Conservation (phyloP, 768 basidiomycete species). For the Auriculariales sp. region DNA sequence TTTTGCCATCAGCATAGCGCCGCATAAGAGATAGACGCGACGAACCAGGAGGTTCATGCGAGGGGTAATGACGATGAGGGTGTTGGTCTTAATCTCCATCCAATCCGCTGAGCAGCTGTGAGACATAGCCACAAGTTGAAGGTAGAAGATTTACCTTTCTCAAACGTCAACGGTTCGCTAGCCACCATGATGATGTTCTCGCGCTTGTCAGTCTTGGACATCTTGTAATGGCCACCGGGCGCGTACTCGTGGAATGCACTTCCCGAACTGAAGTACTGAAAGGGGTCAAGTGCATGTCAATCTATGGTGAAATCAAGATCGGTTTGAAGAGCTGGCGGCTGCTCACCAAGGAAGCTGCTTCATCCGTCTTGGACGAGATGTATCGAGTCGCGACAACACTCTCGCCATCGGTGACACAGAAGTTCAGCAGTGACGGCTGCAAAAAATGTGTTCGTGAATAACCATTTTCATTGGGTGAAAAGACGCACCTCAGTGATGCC, state of each 20-base stretch:
- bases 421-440: slow-evolving; percentile 85
- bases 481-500: slow-evolving; percentile 50
- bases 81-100: slow-evolving; percentile 98
- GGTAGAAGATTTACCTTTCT: slow-evolving; percentile 44
- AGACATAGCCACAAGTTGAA: background rate
- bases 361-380: slow-evolving; percentile 80
- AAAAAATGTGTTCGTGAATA: slow-evolving; percentile 1
- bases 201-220: slow-evolving; percentile 90
- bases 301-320: slow-evolving; percentile 1
- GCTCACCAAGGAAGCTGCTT: slow-evolving; percentile 77
- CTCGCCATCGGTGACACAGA: slow-evolving; percentile 90
- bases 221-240: slow-evolving; percentile 81
- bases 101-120: slow-evolving; percentile 54
- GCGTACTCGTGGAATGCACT: slow-evolving; percentile 86
- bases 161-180: slow-evolving; percentile 91
- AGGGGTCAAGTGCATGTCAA: slow-evolving; percentile 3
- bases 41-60: slow-evolving; percentile 43
- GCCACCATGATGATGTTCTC: slow-evolving; percentile 94
- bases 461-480: background rate
- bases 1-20: slow-evolving; percentile 25
- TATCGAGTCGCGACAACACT: slow-evolving; percentile 91
- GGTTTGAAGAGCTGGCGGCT: too few species aligned
- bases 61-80: slow-evolving; percentile 88
- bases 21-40: background rate
- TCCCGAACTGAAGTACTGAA: slow-evolving; percentile 87